These are phyloP conservation scores for Phytophthora pinifolia DNA, from an alignment of 352 stramenopile genomes.

Conservation along the genomic window DNA sequence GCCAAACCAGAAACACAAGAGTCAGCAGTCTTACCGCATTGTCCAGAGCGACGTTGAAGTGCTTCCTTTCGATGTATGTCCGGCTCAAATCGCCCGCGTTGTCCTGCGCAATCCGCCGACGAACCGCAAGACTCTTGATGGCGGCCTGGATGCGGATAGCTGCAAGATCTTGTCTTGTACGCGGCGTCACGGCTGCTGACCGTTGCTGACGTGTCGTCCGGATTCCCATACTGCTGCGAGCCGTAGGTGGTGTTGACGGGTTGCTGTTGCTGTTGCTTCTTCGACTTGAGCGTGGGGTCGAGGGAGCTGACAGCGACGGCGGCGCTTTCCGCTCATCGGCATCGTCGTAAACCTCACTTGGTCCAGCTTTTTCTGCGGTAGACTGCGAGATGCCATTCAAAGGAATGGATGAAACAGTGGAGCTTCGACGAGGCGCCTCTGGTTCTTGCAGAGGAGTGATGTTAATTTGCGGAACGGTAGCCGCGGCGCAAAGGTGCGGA, in stretches of 20 bases:
- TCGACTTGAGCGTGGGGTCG: conserved; percentile 1
- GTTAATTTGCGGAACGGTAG: conserved; percentile 18
- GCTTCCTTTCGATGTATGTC: conserved; percentile 60
- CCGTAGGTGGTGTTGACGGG: not conserved
- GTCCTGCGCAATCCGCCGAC: conserved; percentile 22
- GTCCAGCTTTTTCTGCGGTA: not conserved
- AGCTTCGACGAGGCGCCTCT: conserved; percentile 16
- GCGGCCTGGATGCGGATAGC: conserved; percentile 42
- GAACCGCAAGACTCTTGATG: conserved; percentile 30
- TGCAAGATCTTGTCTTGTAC: conserved; percentile 18
- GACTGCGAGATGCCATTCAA: not conserved
- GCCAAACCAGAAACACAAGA: conserved; percentile 3
- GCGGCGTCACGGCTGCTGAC: conserved; percentile 1
- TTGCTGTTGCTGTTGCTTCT: conserved; percentile 1
- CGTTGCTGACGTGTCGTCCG: not conserved
- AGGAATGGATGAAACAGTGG: conserved; percentile 16
- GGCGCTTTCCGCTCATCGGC: conserved; percentile 15
- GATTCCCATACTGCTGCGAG: not conserved
- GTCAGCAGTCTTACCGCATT: conserved; percentile 40
- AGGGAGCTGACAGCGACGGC: not conserved
- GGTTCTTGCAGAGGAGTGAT: conserved; percentile 9
- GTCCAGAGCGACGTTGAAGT: conserved; percentile 44
- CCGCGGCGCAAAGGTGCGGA: conserved; percentile 10
- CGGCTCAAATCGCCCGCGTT: conserved; percentile 49
- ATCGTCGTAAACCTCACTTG: conserved; percentile 13